phyloP scores from a whole-genome alignment of 2,329 filamentous ascomycete species.

The Tolypocladium tropicale region DNA sequence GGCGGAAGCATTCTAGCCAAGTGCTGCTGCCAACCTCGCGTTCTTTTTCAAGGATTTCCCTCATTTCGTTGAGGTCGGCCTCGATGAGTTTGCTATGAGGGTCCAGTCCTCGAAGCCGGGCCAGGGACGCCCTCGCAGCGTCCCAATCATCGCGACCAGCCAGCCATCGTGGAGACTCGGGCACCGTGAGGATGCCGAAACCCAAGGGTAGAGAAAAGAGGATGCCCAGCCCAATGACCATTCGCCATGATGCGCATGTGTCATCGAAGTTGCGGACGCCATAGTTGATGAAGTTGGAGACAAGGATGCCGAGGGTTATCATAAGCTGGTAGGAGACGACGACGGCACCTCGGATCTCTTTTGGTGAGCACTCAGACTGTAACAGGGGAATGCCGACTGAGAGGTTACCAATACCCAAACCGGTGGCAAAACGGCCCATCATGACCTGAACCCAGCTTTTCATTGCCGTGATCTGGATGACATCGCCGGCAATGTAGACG shows the following conservation, averaged over 20 bases:
- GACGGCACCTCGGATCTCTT: conserved; percentile 52
- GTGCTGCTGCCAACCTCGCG: conserved; percentile 32
- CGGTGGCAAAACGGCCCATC: conserved; percentile 55
- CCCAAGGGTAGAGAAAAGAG: conserved; percentile 41
- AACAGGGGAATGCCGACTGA: conserved; percentile 58
- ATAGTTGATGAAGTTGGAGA: conserved; percentile 44
- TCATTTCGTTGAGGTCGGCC: conserved; percentile 43
- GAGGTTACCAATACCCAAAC: conserved; percentile 56
- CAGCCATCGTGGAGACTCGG: conserved; percentile 48
- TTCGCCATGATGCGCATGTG: conserved; percentile 44
- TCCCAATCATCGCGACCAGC: conserved; percentile 36
- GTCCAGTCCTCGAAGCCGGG: conserved; percentile 41
- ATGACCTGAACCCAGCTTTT: conserved; percentile 54
- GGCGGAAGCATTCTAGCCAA: conserved; percentile 52
- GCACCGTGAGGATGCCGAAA: conserved; percentile 40
- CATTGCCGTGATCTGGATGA: conserved; percentile 53
- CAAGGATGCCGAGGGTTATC: conserved; percentile 60
- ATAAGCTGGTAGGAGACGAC: conserved; percentile 65
- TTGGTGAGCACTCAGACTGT: conserved; percentile 53
- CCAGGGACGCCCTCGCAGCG: conserved; percentile 37
- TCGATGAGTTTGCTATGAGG: conserved; percentile 33
- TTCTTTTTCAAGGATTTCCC: conserved; percentile 34
- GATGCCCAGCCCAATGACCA: conserved; percentile 48
- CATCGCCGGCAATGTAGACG: conserved; percentile 53
- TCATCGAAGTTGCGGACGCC: conserved; percentile 33